Conservation (phyloP, 768 basidiomycete species). For the Mycena amicta region DNA sequence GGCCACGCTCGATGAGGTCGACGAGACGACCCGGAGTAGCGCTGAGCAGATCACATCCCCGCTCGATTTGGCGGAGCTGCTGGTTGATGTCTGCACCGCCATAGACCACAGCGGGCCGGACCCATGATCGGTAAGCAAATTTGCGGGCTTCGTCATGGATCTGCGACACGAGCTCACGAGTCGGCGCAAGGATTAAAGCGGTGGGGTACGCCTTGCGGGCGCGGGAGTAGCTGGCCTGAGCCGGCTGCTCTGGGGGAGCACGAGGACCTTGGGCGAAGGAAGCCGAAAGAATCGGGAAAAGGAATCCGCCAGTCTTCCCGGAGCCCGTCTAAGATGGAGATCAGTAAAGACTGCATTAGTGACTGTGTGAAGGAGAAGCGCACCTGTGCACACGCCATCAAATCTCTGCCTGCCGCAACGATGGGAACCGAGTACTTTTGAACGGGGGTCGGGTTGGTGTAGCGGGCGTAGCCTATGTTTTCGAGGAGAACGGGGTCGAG, state of each 20-base stretch:
- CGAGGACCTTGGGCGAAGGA: conserved; percentile 85
- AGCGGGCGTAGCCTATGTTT: conserved; percentile 92
- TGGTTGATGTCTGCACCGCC: conserved; percentile 98
- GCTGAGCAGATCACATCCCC: conserved; percentile 94
- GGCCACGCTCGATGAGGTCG: conserved; percentile 96
- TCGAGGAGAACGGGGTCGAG: conserved; percentile 92
- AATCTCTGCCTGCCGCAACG: conserved; percentile 83
- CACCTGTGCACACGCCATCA: conserved; percentile 95
- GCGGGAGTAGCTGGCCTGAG: conserved; percentile 57
- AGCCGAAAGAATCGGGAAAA: conserved; percentile 97
- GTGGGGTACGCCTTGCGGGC: conserved; percentile 93
- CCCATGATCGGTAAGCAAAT: conserved; percentile 99
- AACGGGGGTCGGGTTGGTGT: conserved; percentile 95
- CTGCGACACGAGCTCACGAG: conserved; percentile 97
- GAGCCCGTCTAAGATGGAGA: conserved; percentile 86
- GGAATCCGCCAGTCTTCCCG: conserved; percentile 98
- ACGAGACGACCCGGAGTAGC: conserved; percentile 98
- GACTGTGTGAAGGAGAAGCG: conserved; percentile 23
- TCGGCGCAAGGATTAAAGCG: conserved; percentile 96
- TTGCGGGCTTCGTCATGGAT: conserved; percentile 99
- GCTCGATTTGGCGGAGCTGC: conserved; percentile 92
- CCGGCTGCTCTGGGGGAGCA: conserved; percentile 59
- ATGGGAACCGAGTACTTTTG: conserved; percentile 99
- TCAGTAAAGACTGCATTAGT: conserved; percentile 16
- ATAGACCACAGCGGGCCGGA: conserved; percentile 97